phyloP scores from a whole-genome alignment of 177 flowering plant genomes.

The Vitis hybrid region DNA sequence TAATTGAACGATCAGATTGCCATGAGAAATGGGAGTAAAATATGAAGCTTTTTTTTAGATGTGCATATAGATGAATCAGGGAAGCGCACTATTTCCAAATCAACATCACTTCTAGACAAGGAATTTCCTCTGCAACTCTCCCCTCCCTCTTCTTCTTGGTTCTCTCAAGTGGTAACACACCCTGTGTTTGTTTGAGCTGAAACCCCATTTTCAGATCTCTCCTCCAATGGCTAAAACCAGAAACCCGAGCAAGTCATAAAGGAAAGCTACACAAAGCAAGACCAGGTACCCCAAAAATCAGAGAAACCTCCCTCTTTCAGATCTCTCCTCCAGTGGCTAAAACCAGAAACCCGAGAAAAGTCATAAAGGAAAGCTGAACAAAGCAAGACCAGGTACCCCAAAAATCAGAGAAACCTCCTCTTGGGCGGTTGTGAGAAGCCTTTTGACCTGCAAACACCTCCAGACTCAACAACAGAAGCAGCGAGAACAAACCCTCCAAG shows the following conservation, averaged over 20 bases:
- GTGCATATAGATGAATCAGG: too few relatives aligned
- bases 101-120: background rate
- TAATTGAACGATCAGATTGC: constrained; percentile 12
- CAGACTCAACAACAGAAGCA: constrained; percentile 23
- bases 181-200: background rate
- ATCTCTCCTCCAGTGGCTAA: too few relatives aligned
- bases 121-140: constrained; percentile 6
- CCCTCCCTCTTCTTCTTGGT: constrained; percentile 2
- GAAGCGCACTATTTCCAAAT: background rate
- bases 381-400: too few relatives aligned
- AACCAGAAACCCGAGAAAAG: too few relatives aligned
- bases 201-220: background rate
- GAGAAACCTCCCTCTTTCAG: background rate
- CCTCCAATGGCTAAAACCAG: too few relatives aligned
- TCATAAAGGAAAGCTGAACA: too few relatives aligned
- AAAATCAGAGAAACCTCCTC: too few relatives aligned
- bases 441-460: constrained; percentile 57
- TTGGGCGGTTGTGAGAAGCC: constrained; percentile 48
- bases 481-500: constrained; percentile 23
- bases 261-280: too few relatives aligned
- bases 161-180: background rate
- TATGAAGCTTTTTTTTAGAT: too few relatives aligned
- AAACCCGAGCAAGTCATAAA: too few relatives aligned
- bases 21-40: constrained; percentile 41
- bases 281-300: too few relatives aligned